Base-by-base conservation (phyloP, 2,329 filamentous ascomycete species). In the Claviceps quebecensis region DNA sequence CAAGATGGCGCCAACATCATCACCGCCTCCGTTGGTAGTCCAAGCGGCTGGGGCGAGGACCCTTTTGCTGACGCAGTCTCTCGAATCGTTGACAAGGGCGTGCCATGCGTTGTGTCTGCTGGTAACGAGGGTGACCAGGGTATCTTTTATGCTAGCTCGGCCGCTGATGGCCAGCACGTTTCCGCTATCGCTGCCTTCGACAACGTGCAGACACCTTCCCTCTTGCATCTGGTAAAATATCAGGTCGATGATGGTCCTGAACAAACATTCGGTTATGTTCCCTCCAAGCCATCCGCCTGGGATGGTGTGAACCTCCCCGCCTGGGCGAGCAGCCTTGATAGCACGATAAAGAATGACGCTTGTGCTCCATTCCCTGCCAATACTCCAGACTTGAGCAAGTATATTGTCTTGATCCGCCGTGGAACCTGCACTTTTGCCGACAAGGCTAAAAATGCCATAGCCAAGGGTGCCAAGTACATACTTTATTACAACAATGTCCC, bases 1-100 rank as follows among this genome's bases (percentile, higher is more conserved):
- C 73, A 83, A 58, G 78, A 73, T n/a, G 77, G 76, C 37, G 73
- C 73, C 38, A 67, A 80, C 57, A 73, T 80, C 55, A 79, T 80
- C 59, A 77, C 73, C 1, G 69, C 74, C 1, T 78, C 75, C 3
- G 72, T 80, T 44, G 75, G 76, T n/a, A 69, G 69, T 0, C 57
- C 70, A 0, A 69, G 67, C 0, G 77, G 77, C 13, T 80, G 75
- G 75, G 65, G 69, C 2, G 72, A 76, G 54, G 71, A 75, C 14
- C 69, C 74, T 0, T 75, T 70, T 72, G 68, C 74, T 5, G 69
- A 71, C 1, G 69, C 69, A 2, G 72, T 76, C 13, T 71, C 72
- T 16, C 69, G 73, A 4, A 78, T 80, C 37, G 74, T 76, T 14
- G 72, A 71, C 13, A 65, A 71, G 37, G 77, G 77, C 45, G 72